Evolutionary conservation across 495 filamentous ascomycete species (phyloP).

Genomic region (Penicillium taxi): DNA sequence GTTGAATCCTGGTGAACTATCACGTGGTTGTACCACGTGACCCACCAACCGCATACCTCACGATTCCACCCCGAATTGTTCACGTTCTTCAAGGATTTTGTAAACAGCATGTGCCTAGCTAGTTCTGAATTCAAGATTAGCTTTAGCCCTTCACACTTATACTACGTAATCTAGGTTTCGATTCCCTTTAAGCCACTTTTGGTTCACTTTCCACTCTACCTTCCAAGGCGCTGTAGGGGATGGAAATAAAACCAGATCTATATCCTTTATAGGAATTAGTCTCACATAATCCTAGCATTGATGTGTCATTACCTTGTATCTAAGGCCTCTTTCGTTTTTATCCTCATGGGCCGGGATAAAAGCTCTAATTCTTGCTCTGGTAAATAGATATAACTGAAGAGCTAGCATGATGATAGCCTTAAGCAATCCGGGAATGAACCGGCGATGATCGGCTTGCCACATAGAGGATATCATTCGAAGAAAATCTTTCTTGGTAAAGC

Average conservation of each 20-base stretch:
- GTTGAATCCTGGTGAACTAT: too few species aligned
- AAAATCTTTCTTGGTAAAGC: constrained; percentile 18
- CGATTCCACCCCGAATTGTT: too few species aligned
- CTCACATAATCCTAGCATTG: not conserved
- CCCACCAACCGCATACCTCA: too few species aligned
- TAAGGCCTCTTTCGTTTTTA: constrained; percentile 9
- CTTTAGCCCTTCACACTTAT: too few species aligned
- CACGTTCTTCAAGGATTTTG: too few species aligned
- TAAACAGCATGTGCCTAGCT: too few species aligned
- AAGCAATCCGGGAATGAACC: constrained; percentile 12
- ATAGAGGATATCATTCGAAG: constrained; percentile 11
- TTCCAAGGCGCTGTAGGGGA: constrained; percentile 8
- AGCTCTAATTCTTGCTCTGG: constrained; percentile 15
- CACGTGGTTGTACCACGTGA: too few species aligned
- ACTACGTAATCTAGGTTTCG: constrained; percentile 12
- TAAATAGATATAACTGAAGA: constrained; percentile 19
- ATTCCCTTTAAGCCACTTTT: constrained; percentile 11
- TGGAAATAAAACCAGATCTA: constrained; percentile 10
- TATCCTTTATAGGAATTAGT: constrained; percentile 6
- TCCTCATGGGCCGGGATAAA: constrained; percentile 13
- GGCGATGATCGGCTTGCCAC: constrained; percentile 10
- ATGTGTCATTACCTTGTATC: constrained; percentile 8
- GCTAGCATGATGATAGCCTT: constrained; percentile 14
- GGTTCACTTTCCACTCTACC: constrained; percentile 12
- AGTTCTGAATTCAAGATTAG: too few species aligned